Percentiles rank a stretch among this genome's conserved stretches.
Evolutionary conservation across 495 filamentous ascomycete species (phyloP).

Genomic region (Xylaria telfairii): DNA sequence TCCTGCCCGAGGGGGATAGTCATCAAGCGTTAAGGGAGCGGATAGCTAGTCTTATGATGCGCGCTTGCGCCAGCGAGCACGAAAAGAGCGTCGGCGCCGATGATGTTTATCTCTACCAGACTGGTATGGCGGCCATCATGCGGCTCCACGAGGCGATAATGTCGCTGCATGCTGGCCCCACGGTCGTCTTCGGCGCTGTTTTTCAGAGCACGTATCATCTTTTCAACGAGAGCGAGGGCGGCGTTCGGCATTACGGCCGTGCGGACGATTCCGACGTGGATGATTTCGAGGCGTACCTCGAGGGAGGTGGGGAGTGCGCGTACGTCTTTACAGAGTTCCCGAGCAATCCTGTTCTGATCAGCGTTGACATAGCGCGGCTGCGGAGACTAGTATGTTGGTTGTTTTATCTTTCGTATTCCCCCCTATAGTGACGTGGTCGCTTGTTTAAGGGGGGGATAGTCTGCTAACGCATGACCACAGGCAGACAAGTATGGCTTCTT

Average conservation of each 20-base stretch:
- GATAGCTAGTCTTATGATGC: constrained; percentile 43
- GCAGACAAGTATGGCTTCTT: constrained; percentile 53
- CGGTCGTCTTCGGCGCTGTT: constrained; percentile 43
- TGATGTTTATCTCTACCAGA: constrained; percentile 54
- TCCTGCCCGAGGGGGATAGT: constrained; percentile 33
- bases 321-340: constrained; percentile 56
- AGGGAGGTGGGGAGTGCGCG: constrained; percentile 34
- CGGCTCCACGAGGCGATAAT: constrained; percentile 30
- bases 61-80: constrained; percentile 32
- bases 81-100: constrained; percentile 19
- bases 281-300: constrained; percentile 43
- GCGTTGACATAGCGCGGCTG: constrained; percentile 51
- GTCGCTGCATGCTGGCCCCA: constrained; percentile 27
- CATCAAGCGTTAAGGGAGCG: constrained; percentile 41
- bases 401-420: not conserved
- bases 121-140: constrained; percentile 55
- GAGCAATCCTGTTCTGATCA: constrained; percentile 52
- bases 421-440: not conserved
- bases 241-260: constrained; percentile 47
- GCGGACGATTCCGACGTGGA: constrained; percentile 43
- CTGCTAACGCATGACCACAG: constrained; percentile 22
- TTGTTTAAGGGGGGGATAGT: not conserved
- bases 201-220: constrained; percentile 45
- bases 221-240: constrained; percentile 37
- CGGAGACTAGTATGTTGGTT: constrained; percentile 30